Evolutionary conservation across 495 filamentous ascomycete species (phyloP), one percentile per base, ranked within the genome.

Genomic region (Penicillium turbatum): DNA sequence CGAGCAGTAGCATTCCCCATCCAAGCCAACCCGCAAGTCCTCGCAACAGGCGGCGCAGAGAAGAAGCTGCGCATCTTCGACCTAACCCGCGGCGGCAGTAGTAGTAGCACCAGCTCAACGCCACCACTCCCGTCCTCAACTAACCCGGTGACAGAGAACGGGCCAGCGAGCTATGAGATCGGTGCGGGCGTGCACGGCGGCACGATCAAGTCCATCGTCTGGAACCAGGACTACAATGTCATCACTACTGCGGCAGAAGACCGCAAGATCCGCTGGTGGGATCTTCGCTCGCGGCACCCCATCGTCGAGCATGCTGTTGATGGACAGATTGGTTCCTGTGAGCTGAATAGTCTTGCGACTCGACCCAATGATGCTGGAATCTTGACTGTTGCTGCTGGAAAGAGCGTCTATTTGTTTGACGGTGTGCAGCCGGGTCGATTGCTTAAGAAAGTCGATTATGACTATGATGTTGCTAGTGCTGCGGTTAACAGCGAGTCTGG

Each of bases 41-140:
- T 97, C 41, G 93, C 93, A 16, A 97, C 93, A 3, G 93, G 93
- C 41, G 92, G 93, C 17, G 86, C 86, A 65, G 93, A 98, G 72
- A 96, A 96, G 79, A 97, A 95, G 71, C 82, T 98, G 31, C 88
- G 92, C 45, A 88, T 98, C 52, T 98, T 90, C 67, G 95, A 97
- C 60, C 72, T 98, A 9, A 82, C 82, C 21, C 2, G 15, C 74
- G 74, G 44, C 21, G 61, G 64, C 24, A 57, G 39, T 0, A 55
- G 39, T 30, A 43, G 59, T 31, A 74, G 73, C 55, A 74, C 68
- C 46, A 72, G 66, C 55, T 73, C 73, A 11, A 72, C 74, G 21
- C 72, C 75, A 0, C 73, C 67, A 2, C 59, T 60, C 19, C 60
- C 67, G 1, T 53, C 65, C 2, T 35, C 66, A 9, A 48, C 62